These are phyloP conservation scores for Trichoderma sp. DNA, from an alignment of 2,329 filamentous ascomycete genomes.

Conservation along the genomic window DNA sequence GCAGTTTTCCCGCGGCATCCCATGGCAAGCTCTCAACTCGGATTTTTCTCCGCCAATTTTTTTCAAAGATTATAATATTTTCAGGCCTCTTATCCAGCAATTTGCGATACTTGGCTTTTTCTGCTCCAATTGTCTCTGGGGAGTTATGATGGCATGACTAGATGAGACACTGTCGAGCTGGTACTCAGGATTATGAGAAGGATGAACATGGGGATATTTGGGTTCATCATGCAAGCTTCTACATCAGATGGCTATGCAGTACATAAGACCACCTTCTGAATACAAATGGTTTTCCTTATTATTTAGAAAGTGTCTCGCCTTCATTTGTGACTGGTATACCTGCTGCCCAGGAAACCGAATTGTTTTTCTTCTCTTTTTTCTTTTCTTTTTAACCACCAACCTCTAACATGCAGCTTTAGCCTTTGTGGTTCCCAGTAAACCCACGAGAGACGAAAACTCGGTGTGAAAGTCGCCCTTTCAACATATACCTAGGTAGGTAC, in stretches of 20 bases:
- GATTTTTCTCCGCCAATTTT: background rate
- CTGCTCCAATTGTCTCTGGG: background rate
- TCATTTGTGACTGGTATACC: background rate
- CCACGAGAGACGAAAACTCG: too few relatives aligned
- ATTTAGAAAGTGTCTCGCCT: background rate
- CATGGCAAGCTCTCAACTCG: background rate
- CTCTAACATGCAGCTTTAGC: too few relatives aligned
- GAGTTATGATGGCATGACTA: background rate
- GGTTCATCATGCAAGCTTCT: background rate
- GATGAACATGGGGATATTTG: background rate
- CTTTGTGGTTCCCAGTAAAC: too few relatives aligned
- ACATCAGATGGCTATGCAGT: background rate
- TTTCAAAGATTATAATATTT: background rate
- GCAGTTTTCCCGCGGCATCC: background rate
- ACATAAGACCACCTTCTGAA: background rate
- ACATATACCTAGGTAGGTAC: too few relatives aligned
- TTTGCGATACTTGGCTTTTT: background rate
- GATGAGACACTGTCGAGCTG: background rate
- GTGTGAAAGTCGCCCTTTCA: too few relatives aligned
- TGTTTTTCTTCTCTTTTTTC: too few relatives aligned
- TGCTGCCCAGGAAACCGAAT: too few relatives aligned
- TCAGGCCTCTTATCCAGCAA: constrained; percentile 1
- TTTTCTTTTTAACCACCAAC: too few relatives aligned
- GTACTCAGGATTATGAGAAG: background rate
- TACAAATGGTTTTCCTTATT: background rate